Percentiles rank a stretch among this genome's conserved stretches.
Conservation (phyloP, 129 eudicot species). For the Artemisia argyi region DNA sequence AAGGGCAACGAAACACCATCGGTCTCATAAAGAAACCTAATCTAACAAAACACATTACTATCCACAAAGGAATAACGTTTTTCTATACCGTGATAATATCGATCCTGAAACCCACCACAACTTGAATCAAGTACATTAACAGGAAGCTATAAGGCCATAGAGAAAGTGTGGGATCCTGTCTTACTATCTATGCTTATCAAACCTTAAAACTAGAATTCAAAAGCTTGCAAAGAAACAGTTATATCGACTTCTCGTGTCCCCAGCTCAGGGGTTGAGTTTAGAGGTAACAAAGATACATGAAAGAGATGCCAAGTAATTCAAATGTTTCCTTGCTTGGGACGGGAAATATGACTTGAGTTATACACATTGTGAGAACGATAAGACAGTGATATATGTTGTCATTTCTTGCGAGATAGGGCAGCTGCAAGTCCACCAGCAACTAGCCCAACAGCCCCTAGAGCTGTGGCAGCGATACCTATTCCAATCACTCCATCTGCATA, state of each 20-base stretch:
- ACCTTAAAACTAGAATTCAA: not conserved
- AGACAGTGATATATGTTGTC: slow-evolving; percentile 23
- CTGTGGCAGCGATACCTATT: slow-evolving; percentile 91
- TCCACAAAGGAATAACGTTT: not conserved
- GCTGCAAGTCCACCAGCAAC: slow-evolving; percentile 93
- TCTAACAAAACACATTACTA: too few species aligned
- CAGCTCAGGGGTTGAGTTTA: slow-evolving; percentile 2
- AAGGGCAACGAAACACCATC: too few species aligned
- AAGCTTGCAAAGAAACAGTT: not conserved
- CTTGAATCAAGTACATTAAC: not conserved
- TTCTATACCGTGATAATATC: not conserved
- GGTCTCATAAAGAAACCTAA: too few species aligned
- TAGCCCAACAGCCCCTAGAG: slow-evolving; percentile 92
- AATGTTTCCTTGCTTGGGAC: slow-evolving; percentile 2
- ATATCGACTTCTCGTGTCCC: not conserved
- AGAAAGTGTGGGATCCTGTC: too few species aligned
- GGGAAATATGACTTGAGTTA: slow-evolving; percentile 8
- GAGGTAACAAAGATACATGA: slow-evolving; percentile 6
- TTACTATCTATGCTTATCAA: not conserved
- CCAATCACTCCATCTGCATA: slow-evolving; percentile 89
- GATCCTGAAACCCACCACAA: not conserved
- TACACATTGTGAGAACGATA: slow-evolving; percentile 19
- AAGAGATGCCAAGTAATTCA: not conserved
- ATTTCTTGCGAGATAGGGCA: slow-evolving; percentile 79
- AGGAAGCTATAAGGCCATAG: too few species aligned